Evolutionary conservation across 192 early-diverging fungal genomes (phyloP), one percentile per base, ranked within the genome.

Genomic region (Thoreauomyces humboldtii): DNA sequence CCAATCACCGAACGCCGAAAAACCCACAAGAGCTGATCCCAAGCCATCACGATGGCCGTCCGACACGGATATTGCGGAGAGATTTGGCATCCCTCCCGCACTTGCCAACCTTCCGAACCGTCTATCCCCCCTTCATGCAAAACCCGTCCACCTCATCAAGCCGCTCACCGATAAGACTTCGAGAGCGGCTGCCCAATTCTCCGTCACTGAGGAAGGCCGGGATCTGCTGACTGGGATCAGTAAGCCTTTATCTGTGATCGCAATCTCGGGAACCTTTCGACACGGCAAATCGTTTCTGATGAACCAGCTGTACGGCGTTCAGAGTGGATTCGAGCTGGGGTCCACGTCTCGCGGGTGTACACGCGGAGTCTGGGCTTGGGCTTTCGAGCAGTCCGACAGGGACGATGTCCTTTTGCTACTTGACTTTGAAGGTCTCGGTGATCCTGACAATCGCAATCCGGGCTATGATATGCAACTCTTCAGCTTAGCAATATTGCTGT

Each of bases 291-390:
- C 58, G 6, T 60, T 60, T 27, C 27, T 60, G 37, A 60, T 60
- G 58, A 60, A 60, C 25, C 58, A 60, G 25, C 41, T 60, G 41
- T 11, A 48, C 6, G 58, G 58, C 7, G 21, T 27, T 22, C 58
- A 60, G 27, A 27, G 21, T 17, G 58, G 58, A 5, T 60, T 60
- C 27, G 58, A 7, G n/a, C 58, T 60, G 6, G 58, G 58, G 17
- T 27, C 21, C 5, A 60, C 37, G 28, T 7, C 27, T 38, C 14
- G 15, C 45, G 58, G 38, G 27, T 5, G 17, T 11, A 60, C 58
- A 17, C 58, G 58, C 7, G 58, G 58, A 60, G 35, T 60, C 17
- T 60, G 58, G 58, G 12, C 45, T 60, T 60, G 58, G 58, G 58
- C 58, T 51, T 60, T 60, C 14, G 27, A 46, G 27, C 38, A 46